These are phyloP conservation scores for Boletellus emodensis DNA, from an alignment of 768 basidiomycete genomes.

Conservation along the genomic window DNA sequence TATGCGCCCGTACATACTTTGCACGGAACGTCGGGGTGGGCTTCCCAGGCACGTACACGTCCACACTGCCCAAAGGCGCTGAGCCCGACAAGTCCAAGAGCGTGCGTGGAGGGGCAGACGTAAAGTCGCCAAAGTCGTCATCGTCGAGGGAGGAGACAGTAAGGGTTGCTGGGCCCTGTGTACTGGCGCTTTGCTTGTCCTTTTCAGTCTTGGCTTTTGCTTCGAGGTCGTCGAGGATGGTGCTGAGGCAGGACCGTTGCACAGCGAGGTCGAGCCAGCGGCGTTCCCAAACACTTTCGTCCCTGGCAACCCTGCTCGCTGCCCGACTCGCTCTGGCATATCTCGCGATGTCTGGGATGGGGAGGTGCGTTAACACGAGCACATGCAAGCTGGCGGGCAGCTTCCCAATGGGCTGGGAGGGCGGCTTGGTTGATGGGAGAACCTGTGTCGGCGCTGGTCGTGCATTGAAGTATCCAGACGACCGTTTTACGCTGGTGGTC, in stretches of 20 bases:
- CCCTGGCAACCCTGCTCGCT: slow-evolving; percentile 55
- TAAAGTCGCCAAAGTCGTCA: slow-evolving; percentile 90
- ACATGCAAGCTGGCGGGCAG: slow-evolving; percentile 78
- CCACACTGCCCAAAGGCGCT: slow-evolving; percentile 9
- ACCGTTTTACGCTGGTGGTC: slow-evolving; percentile 16
- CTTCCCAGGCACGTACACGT: slow-evolving; percentile 18
- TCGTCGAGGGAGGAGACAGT: slow-evolving; percentile 48
- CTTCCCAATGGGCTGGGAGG: slow-evolving; percentile 56
- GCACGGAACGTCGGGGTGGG: slow-evolving; percentile 40
- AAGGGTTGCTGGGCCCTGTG: slow-evolving; percentile 56
- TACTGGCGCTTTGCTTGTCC: slow-evolving; percentile 24
- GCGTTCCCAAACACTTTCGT: slow-evolving; percentile 75
- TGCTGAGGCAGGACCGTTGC: slow-evolving; percentile 40
- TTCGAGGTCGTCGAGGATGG: slow-evolving; percentile 61
- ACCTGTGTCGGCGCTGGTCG: slow-evolving; percentile 5
- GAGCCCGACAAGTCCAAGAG: slow-evolving; percentile 20
- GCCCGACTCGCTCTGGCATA: slow-evolving; percentile 68
- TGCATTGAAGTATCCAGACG: slow-evolving; percentile 4
- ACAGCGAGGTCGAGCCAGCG: slow-evolving; percentile 64
- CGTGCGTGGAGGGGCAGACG: slow-evolving; percentile 35
- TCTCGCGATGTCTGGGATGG: slow-evolving; percentile 75
- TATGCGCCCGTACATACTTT: slow-evolving; percentile 64
- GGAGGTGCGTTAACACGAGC: slow-evolving; percentile 65
- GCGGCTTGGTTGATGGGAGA: slow-evolving; percentile 24
- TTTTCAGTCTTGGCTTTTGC: slow-evolving; percentile 36